phyloP scores from a whole-genome alignment of 169 alveolate genomes.

The Cryptosporidium sp. region DNA sequence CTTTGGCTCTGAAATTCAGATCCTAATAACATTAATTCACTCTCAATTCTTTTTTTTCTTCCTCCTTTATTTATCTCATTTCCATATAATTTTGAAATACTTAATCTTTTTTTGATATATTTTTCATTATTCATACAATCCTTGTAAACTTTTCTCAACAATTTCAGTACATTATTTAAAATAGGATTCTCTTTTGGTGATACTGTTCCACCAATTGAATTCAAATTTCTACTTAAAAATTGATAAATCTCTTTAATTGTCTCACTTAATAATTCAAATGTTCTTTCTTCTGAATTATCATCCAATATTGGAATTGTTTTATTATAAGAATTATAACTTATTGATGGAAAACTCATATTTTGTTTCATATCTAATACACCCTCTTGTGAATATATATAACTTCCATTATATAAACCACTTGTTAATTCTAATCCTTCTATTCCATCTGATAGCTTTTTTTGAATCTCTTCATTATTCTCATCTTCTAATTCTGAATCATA shows the following conservation, averaged over 20 bases:
- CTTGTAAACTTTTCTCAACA: slow-evolving; percentile 21
- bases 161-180: slow-evolving; percentile 15
- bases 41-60: neutral
- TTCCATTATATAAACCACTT: neutral
- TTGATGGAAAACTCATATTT: neutral
- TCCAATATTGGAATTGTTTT: neutral
- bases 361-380: neutral
- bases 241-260: slow-evolving; percentile 26
- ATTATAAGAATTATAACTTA: neutral
- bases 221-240: slow-evolving; percentile 24
- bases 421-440: neutral
- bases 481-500: neutral
- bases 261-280: slow-evolving; percentile 12
- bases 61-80: neutral
- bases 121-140: slow-evolving; percentile 30
- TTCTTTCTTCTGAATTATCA: neutral
- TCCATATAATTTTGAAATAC: neutral
- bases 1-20: neutral
- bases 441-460: neutral
- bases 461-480: neutral
- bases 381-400: neutral
- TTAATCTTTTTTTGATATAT: neutral
- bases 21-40: neutral
- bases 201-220: slow-evolving; percentile 29
- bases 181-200: slow-evolving; percentile 59